Percentiles rank a stretch among this genome's conserved stretches.
Conservation (phyloP, 345 rosid species). For the Citrus inodora region DNA sequence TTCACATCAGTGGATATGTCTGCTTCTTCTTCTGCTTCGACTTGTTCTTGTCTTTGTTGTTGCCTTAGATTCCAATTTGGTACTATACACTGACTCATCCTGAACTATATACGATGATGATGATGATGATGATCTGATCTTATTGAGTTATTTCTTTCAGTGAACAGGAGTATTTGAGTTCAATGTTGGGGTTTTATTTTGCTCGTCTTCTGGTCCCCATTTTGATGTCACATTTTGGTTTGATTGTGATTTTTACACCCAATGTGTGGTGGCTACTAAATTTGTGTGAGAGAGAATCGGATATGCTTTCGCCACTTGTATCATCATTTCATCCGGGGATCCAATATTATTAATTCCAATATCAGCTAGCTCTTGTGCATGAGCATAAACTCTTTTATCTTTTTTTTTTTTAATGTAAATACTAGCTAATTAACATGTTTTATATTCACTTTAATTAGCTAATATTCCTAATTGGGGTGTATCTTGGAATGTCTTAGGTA, state of each 20-base stretch:
- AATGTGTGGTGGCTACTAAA: slow-evolving; percentile 20
- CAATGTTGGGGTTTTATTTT: background rate
- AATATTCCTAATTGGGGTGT: too few species aligned
- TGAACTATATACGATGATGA: slow-evolving; percentile 11
- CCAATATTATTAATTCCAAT: too few species aligned
- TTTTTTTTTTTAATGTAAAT: too few species aligned
- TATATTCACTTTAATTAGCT: too few species aligned
- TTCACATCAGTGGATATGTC: background rate
- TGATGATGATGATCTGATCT: background rate
- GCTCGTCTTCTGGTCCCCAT: background rate
- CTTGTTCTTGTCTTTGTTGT: slow-evolving; percentile 29
- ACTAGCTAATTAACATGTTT: too few species aligned
- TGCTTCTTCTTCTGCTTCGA: slow-evolving; percentile 1
- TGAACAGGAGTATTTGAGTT: background rate
- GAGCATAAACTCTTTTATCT: too few species aligned
- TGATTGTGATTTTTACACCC: slow-evolving; percentile 18
- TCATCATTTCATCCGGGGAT: background rate
- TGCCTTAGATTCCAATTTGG: slow-evolving; percentile 34
- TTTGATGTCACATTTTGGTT: slow-evolving; percentile 18
- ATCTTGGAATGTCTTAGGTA: too few species aligned
- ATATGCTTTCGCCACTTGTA: background rate
- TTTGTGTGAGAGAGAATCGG: background rate
- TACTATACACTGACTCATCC: slow-evolving; percentile 33
- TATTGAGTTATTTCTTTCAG: slow-evolving; percentile 3
- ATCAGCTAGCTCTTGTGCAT: too few species aligned